Conservation (phyloP, 2,329 filamentous ascomycete genomes). For the Colletotrichum lentis region DNA sequence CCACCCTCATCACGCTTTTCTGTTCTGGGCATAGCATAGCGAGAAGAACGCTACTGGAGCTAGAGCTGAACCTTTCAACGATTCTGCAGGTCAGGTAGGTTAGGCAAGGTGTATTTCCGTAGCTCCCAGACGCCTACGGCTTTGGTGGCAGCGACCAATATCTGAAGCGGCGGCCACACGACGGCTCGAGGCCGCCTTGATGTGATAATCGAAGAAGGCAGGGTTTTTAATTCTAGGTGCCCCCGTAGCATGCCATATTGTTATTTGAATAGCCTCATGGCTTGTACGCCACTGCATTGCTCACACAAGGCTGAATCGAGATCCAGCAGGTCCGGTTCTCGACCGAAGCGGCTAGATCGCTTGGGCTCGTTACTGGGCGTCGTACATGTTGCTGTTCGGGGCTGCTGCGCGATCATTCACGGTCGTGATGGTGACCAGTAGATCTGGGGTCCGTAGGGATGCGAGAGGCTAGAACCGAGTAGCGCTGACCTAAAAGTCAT, state of each 20-base stretch:
- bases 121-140: background rate
- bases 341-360: background rate
- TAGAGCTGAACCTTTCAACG: background rate
- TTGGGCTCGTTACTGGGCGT: background rate
- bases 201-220: background rate
- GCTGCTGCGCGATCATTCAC: conserved; percentile 12
- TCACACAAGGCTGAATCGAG: conserved; percentile 26
- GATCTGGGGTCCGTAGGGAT: conserved; percentile 6
- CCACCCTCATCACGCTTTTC: conserved; percentile 16
- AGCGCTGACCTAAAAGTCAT: conserved; percentile 5
- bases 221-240: background rate
- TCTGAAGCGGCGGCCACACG: background rate
- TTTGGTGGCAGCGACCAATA: too few species aligned
- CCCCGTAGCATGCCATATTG: background rate
- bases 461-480: conserved; percentile 6
- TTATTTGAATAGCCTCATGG: conserved; percentile 2
- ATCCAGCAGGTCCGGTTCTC: background rate
- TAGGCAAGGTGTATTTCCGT: background rate
- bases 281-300: conserved; percentile 5
- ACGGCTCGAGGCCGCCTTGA: background rate
- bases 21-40: conserved; percentile 7
- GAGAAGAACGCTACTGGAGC: background rate
- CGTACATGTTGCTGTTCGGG: background rate
- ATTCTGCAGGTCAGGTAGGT: background rate
- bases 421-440: background rate